Evolutionary conservation across 164 flowering plant genomes (phyloP).

Genomic region (Houttuynia cordata): DNA sequence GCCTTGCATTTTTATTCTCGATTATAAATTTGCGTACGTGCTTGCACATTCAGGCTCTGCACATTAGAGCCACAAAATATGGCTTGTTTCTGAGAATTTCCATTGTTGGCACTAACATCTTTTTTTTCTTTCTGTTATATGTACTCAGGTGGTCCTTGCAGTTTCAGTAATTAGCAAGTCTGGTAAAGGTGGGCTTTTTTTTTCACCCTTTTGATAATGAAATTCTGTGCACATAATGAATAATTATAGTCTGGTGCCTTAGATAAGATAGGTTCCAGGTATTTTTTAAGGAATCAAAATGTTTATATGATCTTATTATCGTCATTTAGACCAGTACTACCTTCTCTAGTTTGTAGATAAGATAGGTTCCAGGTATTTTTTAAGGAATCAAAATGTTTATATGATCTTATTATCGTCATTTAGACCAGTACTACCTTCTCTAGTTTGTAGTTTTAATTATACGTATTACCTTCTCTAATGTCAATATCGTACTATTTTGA

Average conservation of each 20-base stretch:
- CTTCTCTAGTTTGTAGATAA: too few relatives aligned
- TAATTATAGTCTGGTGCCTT: not conserved
- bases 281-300: too few relatives aligned
- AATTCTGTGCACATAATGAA: not conserved
- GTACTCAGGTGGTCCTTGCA: slow-evolving; percentile 39
- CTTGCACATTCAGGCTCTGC: not conserved
- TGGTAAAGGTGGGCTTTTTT: slow-evolving; percentile 31
- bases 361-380: not conserved
- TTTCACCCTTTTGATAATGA: not conserved
- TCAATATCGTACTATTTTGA: too few relatives aligned
- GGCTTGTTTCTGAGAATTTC: too few relatives aligned
- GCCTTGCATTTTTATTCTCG: not conserved
- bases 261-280: not conserved
- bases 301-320: too few relatives aligned
- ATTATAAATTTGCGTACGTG: not conserved
- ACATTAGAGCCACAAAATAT: too few relatives aligned
- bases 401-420: too few relatives aligned
- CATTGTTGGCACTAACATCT: not conserved
- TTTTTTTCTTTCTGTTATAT: not conserved
- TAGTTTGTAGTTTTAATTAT: too few relatives aligned
- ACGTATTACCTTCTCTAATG: too few relatives aligned
- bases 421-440: too few relatives aligned
- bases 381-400: too few relatives aligned
- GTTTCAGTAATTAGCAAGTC: slow-evolving; percentile 36
- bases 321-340: too few relatives aligned